Evolutionary conservation across 2,329 filamentous ascomycete species (phyloP).

Genomic region (Fusarium nanum): DNA sequence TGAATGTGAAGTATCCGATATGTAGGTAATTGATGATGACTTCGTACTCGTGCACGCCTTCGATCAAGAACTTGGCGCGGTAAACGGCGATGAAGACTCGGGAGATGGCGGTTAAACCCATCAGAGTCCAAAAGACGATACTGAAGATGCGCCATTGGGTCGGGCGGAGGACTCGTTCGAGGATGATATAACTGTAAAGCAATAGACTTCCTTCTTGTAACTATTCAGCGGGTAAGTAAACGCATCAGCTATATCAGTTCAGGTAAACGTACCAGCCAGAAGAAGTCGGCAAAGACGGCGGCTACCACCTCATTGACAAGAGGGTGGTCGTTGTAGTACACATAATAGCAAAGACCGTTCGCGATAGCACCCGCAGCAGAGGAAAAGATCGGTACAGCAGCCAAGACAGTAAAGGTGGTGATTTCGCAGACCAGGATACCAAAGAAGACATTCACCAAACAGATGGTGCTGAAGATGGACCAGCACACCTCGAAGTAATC

Average conservation of each 20-base stretch:
- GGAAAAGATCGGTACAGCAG: conserved; percentile 53
- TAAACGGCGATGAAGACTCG: conserved; percentile 55
- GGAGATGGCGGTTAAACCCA: conserved; percentile 62
- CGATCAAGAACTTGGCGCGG: conserved; percentile 48
- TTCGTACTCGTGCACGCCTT: conserved; percentile 36
- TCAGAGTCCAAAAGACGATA: conserved; percentile 66
- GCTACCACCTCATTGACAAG: conserved; percentile 48
- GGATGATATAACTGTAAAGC: conserved; percentile 63
- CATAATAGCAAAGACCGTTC: conserved; percentile 56
- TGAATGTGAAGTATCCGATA: conserved; percentile 55
- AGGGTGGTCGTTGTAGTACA: conserved; percentile 49
- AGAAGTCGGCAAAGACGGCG: conserved; percentile 53
- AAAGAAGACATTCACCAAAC: conserved; percentile 53
- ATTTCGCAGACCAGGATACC: conserved; percentile 54
- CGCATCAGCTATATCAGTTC: fast-evolving
- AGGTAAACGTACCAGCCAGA: conserved; percentile 52
- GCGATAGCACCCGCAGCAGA: conserved; percentile 53
- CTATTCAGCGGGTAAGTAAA: conserved; percentile 27
- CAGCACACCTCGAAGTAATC: conserved; percentile 54
- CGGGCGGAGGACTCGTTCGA: conserved; percentile 62
- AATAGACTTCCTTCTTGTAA: conserved; percentile 57
- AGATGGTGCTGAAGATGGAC: conserved; percentile 57
- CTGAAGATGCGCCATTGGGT: conserved; percentile 57
- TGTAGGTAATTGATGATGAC: conserved; percentile 53
- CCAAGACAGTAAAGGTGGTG: conserved; percentile 50